Evolutionary conservation across 257 asterid genomes (phyloP), one percentile per base, ranked within the genome.

Genomic region (Lantana camara): DNA sequence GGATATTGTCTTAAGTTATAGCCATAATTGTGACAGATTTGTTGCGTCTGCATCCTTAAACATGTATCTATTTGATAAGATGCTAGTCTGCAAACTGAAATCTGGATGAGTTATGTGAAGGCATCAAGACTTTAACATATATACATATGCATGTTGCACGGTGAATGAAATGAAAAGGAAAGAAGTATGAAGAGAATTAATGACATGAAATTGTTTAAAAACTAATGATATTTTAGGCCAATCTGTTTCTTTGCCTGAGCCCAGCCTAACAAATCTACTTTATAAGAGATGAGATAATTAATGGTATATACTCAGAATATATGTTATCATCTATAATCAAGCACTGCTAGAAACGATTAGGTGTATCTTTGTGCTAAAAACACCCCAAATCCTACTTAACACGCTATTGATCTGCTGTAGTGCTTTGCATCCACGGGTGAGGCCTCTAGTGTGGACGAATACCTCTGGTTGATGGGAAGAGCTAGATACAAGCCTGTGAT

Each of bases 361-460:
- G n/a, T n/a, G n/a, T n/a, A 27, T 27, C 32, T 27, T 27, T 15
- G 37, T 34, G 12, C 10, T 24, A 15, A 9, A 46, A 11, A 38
- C 30, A 7, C 52, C 67, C 23, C 38, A 48, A n/a, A 56, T 41
- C 21, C 30, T 42, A 70, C 50, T 42, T 34, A 69, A 66, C 60
- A 34, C 19, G n/a, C 50, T 58, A 27, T 68, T 60, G 67, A 60
- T 77, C 64, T 63, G 14, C 54, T 73, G 63, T 63, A 90, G 99
- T 91, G 91, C 85, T 93, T 87, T 82, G 96, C 87, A 51, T 90
- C 99, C 62, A 87, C 99, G 23, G 99, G 99, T 46, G 99, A 93
- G 86, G 99, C 99, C 20, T 93, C 99, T 24, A 91, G 68, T 81
- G 90, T 87, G 68, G 97, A 90, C 73, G 99, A 93, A 74, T 87